Conservation (phyloP, 202 grass and related monocot species). For the Alloteropsis angusta region DNA sequence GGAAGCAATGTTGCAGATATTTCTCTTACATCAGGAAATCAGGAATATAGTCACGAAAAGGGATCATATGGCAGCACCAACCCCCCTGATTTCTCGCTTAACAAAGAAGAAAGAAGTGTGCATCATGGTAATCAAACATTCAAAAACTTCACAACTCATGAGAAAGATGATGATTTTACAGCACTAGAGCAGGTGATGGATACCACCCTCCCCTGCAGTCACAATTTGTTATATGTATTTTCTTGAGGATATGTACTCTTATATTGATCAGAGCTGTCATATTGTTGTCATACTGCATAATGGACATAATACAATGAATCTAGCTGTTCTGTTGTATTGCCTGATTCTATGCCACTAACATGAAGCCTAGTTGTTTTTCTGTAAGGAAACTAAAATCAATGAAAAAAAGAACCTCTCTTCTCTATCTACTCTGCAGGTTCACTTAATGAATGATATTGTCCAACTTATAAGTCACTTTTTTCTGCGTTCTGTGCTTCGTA, state of each 20-base stretch:
- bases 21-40: slow-evolving; percentile 26
- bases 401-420: neutral
- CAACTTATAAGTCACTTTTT: neutral
- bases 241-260: slow-evolving; percentile 1
- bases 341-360: neutral
- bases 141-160: slow-evolving; percentile 34
- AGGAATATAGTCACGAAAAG: slow-evolving; percentile 40
- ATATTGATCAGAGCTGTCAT: neutral
- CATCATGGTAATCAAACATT: slow-evolving; percentile 31
- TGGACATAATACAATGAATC: neutral
- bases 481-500: neutral
- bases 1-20: slow-evolving; percentile 17
- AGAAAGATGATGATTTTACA: slow-evolving; percentile 83
- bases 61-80: slow-evolving; percentile 29
- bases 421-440: slow-evolving; percentile 9
- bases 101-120: slow-evolving; percentile 36
- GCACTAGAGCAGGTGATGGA: slow-evolving; percentile 85
- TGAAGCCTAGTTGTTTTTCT: neutral
- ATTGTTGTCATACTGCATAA: neutral
- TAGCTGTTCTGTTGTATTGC: neutral
- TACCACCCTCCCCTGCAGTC: neutral
- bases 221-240: neutral
- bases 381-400: neutral
- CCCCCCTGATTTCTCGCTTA: slow-evolving; percentile 24
- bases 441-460: neutral